Percentiles rank a stretch among this genome's conserved stretches.
phyloP scores from a whole-genome alignment of 345 rosid genomes.

The Populus pruinosa region DNA sequence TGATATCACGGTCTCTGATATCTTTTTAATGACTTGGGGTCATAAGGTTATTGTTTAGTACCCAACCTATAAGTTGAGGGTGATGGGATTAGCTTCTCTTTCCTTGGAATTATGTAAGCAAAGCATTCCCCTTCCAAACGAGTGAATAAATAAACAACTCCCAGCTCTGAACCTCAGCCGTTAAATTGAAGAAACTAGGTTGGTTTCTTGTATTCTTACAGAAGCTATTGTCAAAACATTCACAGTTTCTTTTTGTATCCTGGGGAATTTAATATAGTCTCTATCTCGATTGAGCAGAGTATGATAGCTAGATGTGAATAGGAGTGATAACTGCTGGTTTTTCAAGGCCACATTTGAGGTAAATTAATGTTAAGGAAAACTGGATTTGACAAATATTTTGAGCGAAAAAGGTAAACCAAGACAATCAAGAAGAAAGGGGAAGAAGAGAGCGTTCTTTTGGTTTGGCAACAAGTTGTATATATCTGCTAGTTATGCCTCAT shows the following conservation, averaged over 20 bases:
- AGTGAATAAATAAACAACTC: background rate
- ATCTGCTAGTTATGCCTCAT: background rate
- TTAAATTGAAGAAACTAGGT: background rate
- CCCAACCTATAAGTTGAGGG: background rate
- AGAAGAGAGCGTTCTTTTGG: background rate
- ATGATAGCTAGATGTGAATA: background rate
- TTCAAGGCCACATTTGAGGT: background rate
- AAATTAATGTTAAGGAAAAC: background rate
- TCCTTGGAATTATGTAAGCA: background rate
- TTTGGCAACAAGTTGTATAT: background rate
- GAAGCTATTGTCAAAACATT: background rate
- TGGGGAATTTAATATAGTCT: background rate
- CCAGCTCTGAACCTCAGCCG: background rate
- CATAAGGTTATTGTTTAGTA: background rate
- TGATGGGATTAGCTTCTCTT: background rate
- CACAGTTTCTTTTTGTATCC: background rate
- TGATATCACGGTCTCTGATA: background rate
- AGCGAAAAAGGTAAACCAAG: background rate
- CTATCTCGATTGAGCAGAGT: background rate
- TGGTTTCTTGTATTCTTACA: background rate
- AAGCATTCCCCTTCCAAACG: background rate
- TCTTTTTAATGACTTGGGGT: background rate
- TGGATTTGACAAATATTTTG: background rate
- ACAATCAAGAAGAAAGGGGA: background rate
- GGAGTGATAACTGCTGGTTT: background rate